Base-by-base conservation (phyloP, 2,329 filamentous ascomycete species). In the Colletotrichum spaethianum region DNA sequence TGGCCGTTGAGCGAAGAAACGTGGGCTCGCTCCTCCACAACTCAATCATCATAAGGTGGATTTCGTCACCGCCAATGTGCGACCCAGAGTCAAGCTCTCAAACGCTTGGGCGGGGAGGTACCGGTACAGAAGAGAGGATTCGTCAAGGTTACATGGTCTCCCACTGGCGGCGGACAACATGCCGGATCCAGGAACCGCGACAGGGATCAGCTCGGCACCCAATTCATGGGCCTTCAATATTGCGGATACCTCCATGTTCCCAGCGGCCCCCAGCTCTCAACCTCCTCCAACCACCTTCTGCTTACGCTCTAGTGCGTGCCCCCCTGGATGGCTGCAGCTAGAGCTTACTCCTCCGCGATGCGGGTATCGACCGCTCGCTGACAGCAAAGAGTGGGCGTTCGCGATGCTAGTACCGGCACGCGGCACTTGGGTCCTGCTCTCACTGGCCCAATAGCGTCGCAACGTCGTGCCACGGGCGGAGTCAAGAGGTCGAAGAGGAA, bases 201-300 rank as follows among this genome's bases (percentile, higher is more conserved):
- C 65, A 64, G 70, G 70, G 70, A 48, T 69, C 26, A 53, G 44
- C 69, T 72, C 69, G 65, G 65, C 53, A 69, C 69, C 69, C 56
- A 26, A 3, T 18, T 14, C 14, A 28, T 12, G 31, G 48, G 9
- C 50, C 46, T 60, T 53, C 46, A n/a, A 61, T 20, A 31, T 40
- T 38, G 9, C 42, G 33, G 44, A 31, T 12, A 48, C 57, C 42
- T 42, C 20, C 40, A 26, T 44, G 18, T 46, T 59, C 42, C 38
- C 36, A 44, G n/a, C n/a, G 33, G 2, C 11, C 14, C 38, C 56
- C 36, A 20, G 57, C 46, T 36, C 18, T 23, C 26, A 26, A n/a
- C n/a, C 57, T 33, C 38, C 44, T 56, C 53, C 69, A 52, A 69
- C 65, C 68, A 67, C 57, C 53, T 53, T 50, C 64, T 50, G 31